Conservation (phyloP, 1,139 yeast genomes). For the Kodamaea sp. region DNA sequence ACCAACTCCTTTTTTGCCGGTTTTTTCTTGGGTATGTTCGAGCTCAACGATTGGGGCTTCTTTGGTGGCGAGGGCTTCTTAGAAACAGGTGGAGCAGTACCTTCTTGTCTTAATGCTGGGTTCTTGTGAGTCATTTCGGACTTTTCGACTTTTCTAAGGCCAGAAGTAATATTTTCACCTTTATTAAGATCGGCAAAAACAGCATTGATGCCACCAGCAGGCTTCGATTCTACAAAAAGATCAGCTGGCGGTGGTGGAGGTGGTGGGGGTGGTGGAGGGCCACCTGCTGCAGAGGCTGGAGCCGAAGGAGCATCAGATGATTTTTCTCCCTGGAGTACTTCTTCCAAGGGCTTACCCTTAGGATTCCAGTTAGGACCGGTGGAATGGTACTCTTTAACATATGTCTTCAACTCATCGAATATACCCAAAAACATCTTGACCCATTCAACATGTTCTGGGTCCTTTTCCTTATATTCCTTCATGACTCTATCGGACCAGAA, state of each 20-base stretch:
- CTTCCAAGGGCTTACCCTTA: slow-evolving; percentile 45
- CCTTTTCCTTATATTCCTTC: slow-evolving; percentile 75
- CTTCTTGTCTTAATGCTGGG: slow-evolving; percentile 66
- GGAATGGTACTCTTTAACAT: slow-evolving; percentile 72
- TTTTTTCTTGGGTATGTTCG: slow-evolving; percentile 46
- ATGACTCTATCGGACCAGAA: slow-evolving; percentile 91
- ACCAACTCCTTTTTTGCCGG: slow-evolving; percentile 75
- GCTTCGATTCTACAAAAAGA: slow-evolving; percentile 37
- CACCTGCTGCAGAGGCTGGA: slow-evolving; percentile 22
- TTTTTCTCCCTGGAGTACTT: slow-evolving; percentile 20
- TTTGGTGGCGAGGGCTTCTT: slow-evolving; percentile 65
- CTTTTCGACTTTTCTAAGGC: slow-evolving; percentile 86
- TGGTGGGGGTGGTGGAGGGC: slow-evolving; percentile 40
- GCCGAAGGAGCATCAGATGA: slow-evolving; percentile 21
- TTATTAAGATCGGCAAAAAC: slow-evolving; percentile 88
- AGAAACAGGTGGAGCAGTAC: slow-evolving; percentile 28
- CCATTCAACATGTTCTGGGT: slow-evolving; percentile 72
- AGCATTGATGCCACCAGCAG: slow-evolving; percentile 67
- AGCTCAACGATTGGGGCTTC: slow-evolving; percentile 62
- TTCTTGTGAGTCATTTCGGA: slow-evolving; percentile 94
- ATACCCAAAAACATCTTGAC: slow-evolving; percentile 60
- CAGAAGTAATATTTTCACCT: slow-evolving; percentile 81
- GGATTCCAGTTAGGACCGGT: slow-evolving; percentile 76
- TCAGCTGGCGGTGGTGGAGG: slow-evolving; percentile 74
- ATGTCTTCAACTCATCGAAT: slow-evolving; percentile 65